Conservation (phyloP, 225 moss, liverwort and hornwort genomes). For the Polytrichum formosum region DNA sequence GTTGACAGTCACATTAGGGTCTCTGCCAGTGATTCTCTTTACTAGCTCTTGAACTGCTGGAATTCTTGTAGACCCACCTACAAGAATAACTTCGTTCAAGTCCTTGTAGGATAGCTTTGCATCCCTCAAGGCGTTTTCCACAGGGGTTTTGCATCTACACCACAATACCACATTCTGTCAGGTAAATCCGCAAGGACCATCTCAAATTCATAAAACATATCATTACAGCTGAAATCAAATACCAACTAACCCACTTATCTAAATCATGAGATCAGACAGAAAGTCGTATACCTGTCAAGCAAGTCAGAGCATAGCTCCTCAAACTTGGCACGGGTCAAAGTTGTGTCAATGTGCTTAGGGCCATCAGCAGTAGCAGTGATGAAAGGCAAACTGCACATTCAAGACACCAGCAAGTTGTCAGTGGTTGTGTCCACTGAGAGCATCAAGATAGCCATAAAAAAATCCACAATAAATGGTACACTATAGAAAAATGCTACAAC, state of each 20-base stretch:
- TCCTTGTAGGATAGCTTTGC: constrained; percentile 88
- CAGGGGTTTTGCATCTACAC: constrained; percentile 81
- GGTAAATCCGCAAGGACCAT: too few species aligned
- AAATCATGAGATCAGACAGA: too few species aligned
- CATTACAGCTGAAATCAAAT: too few species aligned
- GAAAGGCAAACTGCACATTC: constrained; percentile 71
- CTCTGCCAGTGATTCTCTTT: constrained; percentile 70
- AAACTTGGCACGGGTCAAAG: constrained; percentile 75
- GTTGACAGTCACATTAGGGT: constrained; percentile 87
- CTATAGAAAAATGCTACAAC: too few species aligned
- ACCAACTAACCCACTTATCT: too few species aligned
- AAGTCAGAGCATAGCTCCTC: constrained; percentile 94
- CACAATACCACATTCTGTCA: background rate
- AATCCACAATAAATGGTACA: too few species aligned
- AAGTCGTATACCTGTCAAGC: constrained; percentile 51
- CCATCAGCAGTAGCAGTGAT: constrained; percentile 96
- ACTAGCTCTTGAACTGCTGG: constrained; percentile 90
- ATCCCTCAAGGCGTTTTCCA: constrained; percentile 81
- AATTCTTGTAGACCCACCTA: constrained; percentile 91
- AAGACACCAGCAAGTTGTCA: too few species aligned
- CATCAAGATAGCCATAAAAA: too few species aligned
- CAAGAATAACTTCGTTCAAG: constrained; percentile 88
- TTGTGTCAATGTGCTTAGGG: constrained; percentile 92
- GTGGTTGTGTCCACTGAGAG: too few species aligned
- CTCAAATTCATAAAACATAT: too few species aligned